These are phyloP conservation scores for Datura wrightii DNA, from an alignment of 257 asterid genomes.

Conservation along the genomic window DNA sequence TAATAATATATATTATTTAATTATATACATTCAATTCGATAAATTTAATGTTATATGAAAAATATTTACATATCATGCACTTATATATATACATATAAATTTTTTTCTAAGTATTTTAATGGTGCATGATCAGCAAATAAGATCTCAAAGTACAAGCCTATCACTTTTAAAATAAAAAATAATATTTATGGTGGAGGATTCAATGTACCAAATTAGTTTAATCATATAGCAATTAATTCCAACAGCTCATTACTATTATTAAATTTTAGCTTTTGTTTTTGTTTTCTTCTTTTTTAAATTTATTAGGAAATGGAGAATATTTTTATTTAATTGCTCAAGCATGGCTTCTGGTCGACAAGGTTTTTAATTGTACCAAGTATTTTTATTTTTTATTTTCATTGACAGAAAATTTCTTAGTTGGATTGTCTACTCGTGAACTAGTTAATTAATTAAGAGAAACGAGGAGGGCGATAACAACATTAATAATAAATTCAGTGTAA, in stretches of 20 bases:
- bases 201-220: slow-evolving; percentile 9
- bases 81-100: background rate
- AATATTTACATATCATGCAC: background rate
- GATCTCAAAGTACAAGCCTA: slow-evolving; percentile 1
- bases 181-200: background rate
- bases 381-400: no score
- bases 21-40: background rate
- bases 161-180: background rate
- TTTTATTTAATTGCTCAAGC: background rate
- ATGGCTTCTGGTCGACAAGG: background rate
- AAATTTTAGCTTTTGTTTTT: background rate
- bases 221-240: slow-evolving; percentile 25
- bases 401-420: background rate
- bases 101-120: background rate
- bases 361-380: background rate
- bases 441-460: background rate
- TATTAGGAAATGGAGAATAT: background rate
- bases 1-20: no score
- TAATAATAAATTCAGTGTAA: no score
- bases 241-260: slow-evolving; percentile 26
- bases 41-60: background rate
- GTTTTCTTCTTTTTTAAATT: background rate
- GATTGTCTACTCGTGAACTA: background rate
- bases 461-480: background rate
- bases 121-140: slow-evolving; percentile 1